Evolutionary conservation across 2,329 filamentous ascomycete genomes (phyloP), one percentile per base, ranked within the genome.

Genomic region (Fusarium sp.): DNA sequence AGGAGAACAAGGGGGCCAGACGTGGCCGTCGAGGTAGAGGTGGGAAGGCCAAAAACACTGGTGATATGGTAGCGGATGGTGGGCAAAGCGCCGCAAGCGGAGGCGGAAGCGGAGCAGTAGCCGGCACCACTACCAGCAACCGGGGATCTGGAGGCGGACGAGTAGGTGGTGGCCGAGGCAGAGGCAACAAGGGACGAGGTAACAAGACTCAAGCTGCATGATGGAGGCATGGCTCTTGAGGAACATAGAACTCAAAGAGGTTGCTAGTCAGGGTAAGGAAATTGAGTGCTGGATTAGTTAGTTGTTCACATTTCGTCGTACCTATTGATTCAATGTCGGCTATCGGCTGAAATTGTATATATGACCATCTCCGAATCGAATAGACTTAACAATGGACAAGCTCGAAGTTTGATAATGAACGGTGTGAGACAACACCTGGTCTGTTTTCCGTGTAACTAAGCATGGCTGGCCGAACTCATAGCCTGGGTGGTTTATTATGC

Each of bases 1-100:
- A 86, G 71, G 84, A 83, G 12, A 82, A 79, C 59, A 79, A 81
- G 76, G 77, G 77, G 67, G 51, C 66, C 11, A 72, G 71, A 52
- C 74, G 77, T 31, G 72, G 74, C 30, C 75, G 76, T 28, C 78
- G 78, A 54, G 75, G 75, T 16, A 73, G 77, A 62, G 75, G 77
- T 44, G 78, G 77, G 40, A 79, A 77, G 63, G 51, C 59, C 31
- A 78, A 75, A 53, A 68, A 56, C 16, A 58, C 60, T 31, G 66
- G 67, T 47, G 75, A 72, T 62, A 62, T 60, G 39, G 58, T 50
- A 43, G 63, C 57, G 36, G 71, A 69, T 27, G 65, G 58, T 41
- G 66, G 66, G 48, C 73, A 73, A 46, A 54, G 52, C 65, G 62
- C 52, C 40, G 59, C 52, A 34, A 50, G 51, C 23, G 70, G 50